Percentiles rank a stretch among this genome's conserved stretches.
Conservation (phyloP, 805 yeast species). For the Yamadazyma scolyti region DNA sequence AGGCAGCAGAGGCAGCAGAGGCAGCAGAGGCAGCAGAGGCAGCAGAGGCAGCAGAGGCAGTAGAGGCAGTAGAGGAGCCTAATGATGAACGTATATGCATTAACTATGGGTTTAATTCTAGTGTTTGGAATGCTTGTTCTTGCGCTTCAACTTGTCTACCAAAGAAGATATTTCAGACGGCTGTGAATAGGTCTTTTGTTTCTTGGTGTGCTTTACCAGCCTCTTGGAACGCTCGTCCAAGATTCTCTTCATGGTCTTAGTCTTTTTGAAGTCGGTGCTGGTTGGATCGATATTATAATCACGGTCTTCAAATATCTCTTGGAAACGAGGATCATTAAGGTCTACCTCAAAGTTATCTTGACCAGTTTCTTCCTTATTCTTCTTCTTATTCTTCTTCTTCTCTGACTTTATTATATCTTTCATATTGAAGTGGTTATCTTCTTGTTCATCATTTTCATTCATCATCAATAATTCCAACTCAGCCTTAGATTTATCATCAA, state of each 20-base stretch:
- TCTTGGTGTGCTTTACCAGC: conserved; percentile 3
- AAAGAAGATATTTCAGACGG: conserved; percentile 22
- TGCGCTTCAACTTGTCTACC: conserved; percentile 50
- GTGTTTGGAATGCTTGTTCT: conserved; percentile 21
- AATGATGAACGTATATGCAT: too few species aligned
- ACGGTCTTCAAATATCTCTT: conserved; percentile 82
- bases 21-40: too few species aligned
- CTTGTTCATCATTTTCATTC: conserved; percentile 47
- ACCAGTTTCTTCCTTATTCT: conserved; percentile 48
- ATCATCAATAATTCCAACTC: conserved; percentile 72
- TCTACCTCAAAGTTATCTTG: conserved; percentile 61
- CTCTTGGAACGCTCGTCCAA: conserved; percentile 66
- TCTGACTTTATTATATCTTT: conserved; percentile 74
- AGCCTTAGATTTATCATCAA: conserved; percentile 38
- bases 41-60: too few species aligned
- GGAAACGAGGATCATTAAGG: conserved; percentile 80
- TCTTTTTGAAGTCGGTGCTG: conserved; percentile 82
- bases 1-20: too few species aligned
- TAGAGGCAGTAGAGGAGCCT: too few species aligned
- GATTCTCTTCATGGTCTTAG: conserved; percentile 80
- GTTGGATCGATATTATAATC: conserved; percentile 95
- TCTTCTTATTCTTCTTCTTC: conserved; percentile 47
- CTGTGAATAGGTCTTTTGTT: conserved; percentile 5
- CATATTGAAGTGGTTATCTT: conserved; percentile 68
- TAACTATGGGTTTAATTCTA: too few species aligned